Conservation (phyloP, 192 early-diverging fungal genomes). For the Coemansia sp. region DNA sequence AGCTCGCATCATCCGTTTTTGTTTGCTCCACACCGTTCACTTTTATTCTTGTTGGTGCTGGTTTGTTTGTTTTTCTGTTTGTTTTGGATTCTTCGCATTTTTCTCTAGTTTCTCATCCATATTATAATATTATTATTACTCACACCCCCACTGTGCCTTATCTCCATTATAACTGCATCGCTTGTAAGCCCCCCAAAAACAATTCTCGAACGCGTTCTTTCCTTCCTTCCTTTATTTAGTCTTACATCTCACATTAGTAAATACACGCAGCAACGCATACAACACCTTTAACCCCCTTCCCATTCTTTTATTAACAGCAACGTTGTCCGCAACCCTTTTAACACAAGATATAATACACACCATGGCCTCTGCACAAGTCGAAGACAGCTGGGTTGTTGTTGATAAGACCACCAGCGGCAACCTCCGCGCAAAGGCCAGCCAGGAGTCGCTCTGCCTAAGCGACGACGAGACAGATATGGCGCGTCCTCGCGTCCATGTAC, state of each 20-base stretch:
- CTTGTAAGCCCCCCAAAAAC: too few relatives aligned
- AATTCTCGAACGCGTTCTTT: too few relatives aligned
- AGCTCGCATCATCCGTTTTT: not conserved
- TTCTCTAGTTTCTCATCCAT: not conserved
- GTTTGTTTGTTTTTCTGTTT: not conserved
- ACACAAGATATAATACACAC: not conserved
- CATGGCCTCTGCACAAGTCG: constrained; percentile 21
- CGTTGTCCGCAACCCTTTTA: not conserved
- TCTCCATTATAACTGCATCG: not conserved
- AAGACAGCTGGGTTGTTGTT: constrained; percentile 56
- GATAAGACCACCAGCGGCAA: constrained; percentile 48
- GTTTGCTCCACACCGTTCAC: not conserved
- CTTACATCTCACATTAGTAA: not conserved
- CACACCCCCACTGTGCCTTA: not conserved
- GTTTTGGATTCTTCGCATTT: not conserved
- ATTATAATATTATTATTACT: not conserved
- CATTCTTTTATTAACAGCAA: not conserved
- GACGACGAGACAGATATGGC: constrained; percentile 10
- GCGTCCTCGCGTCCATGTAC: constrained; percentile 47
- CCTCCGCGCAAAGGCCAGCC: constrained; percentile 50
- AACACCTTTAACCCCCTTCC: too few relatives aligned
- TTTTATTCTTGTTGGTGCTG: too few relatives aligned
- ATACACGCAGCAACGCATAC: constrained; percentile 4
- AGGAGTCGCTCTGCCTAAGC: constrained; percentile 49
- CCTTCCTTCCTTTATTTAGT: not conserved